Conservation (phyloP, 2,329 filamentous ascomycete species). For the Ascochyta koolunga region DNA sequence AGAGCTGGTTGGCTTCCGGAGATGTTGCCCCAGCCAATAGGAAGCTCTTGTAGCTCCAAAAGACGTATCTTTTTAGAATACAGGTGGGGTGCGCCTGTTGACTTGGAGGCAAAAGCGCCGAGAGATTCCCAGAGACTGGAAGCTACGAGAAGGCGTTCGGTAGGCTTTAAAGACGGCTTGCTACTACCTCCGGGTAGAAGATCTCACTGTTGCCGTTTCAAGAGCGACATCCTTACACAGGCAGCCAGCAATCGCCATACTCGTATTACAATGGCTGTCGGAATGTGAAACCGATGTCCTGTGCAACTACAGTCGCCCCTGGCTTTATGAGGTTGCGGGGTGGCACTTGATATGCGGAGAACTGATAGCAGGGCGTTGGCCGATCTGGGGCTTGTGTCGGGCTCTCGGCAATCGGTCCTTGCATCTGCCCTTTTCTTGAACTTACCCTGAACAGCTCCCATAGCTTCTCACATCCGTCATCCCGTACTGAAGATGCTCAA, state of each 20-base stretch:
- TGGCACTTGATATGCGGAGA: neutral
- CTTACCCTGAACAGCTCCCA: neutral
- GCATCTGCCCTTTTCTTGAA: neutral
- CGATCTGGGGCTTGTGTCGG: neutral
- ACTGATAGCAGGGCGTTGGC: neutral
- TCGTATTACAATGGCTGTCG: neutral
- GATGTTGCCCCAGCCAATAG: slow-evolving; percentile 17
- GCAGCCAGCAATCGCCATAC: neutral
- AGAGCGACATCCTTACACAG: neutral
- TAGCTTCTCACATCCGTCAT: neutral
- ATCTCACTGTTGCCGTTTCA: neutral
- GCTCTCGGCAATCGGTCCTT: neutral
- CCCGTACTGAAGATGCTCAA: neutral
- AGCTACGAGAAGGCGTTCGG: neutral
- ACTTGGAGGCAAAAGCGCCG: neutral
- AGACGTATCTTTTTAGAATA: neutral
- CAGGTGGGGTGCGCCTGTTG: neutral
- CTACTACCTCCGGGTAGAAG: neutral
- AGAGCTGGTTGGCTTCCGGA: slow-evolving; percentile 5
- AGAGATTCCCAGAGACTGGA: neutral
- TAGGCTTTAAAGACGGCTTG: neutral
- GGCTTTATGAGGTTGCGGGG: neutral
- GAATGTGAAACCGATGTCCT: too few relatives aligned
- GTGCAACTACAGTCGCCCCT: too few relatives aligned
- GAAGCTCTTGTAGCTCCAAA: neutral